phyloP scores from a whole-genome alignment of 73 alveolate genomes.

The Tetrahymena malaccensis region DNA sequence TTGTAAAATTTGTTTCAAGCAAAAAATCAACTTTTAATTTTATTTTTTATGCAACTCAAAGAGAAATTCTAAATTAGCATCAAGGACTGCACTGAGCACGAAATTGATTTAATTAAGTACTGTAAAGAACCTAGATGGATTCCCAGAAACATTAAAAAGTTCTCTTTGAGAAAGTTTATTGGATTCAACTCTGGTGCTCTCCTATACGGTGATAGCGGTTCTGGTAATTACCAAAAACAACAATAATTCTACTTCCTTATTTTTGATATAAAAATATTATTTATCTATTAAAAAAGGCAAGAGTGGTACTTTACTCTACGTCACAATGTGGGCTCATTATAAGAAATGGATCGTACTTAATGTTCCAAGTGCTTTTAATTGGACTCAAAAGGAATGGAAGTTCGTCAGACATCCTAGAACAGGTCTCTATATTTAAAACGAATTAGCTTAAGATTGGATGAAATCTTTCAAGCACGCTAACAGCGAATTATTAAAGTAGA shows the following conservation, averaged over 20 bases:
- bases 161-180: not conserved
- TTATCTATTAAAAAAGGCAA: conserved; percentile 35
- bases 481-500: conserved; percentile 31
- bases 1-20: not conserved
- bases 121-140: not conserved
- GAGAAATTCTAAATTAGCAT: not conserved
- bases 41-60: not conserved
- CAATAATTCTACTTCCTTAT: not conserved
- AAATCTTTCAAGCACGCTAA: conserved; percentile 45
- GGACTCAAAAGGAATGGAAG: conserved; percentile 22
- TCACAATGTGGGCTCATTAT: conserved; percentile 68
- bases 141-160: not conserved
- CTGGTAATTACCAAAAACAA: not conserved
- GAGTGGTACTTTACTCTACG: conserved; percentile 49
- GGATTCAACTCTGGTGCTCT: conserved; percentile 5
- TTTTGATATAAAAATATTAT: not conserved
- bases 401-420: conserved; percentile 42
- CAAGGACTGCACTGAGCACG: not conserved
- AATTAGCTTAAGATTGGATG: conserved; percentile 45
- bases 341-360: conserved; percentile 54
- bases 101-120: not conserved
- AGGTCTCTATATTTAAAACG: conserved; percentile 57
- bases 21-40: not conserved
- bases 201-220: conserved; percentile 36
- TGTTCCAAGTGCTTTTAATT: conserved; percentile 58